Percentiles rank a stretch among this genome's conserved stretches.
phyloP scores from a whole-genome alignment of 768 basidiomycete species.

The Tricholoma furcatifolium region DNA sequence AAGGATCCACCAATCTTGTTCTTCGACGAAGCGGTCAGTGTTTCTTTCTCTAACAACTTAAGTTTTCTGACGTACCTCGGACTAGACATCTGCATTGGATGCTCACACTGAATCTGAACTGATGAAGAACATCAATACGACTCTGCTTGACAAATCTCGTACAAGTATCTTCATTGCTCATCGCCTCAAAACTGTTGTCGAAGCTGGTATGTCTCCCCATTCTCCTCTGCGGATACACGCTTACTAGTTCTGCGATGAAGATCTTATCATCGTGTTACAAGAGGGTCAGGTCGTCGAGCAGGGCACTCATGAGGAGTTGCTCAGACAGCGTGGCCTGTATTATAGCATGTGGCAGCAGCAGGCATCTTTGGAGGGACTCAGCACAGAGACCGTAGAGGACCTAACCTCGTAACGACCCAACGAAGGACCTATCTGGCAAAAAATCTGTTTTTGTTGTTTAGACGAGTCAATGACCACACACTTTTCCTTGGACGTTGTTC shows the following conservation, averaged over 20 bases:
- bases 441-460: too few relatives aligned
- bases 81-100: slow-evolving; percentile 91
- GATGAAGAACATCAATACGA: slow-evolving; percentile 89
- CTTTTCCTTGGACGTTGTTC: too few relatives aligned
- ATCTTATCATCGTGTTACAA: slow-evolving; percentile 90
- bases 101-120: slow-evolving; percentile 93
- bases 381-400: slow-evolving; percentile 12
- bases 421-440: not conserved
- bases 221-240: not conserved
- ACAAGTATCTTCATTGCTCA: slow-evolving; percentile 99
- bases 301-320: slow-evolving; percentile 87
- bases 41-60: slow-evolving; percentile 1
- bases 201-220: slow-evolving; percentile 61
- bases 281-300: slow-evolving; percentile 92
- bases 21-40: slow-evolving; percentile 96
- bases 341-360: slow-evolving; percentile 83
- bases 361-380: slow-evolving; percentile 40
- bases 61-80: not conserved
- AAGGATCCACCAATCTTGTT: slow-evolving; percentile 96
- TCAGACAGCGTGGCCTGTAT: slow-evolving; percentile 71
- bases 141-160: slow-evolving; percentile 70
- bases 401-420: not conserved
- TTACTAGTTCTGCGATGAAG: slow-evolving; percentile 32
- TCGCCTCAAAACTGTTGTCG: slow-evolving; percentile 83
- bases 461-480: too few relatives aligned